These are phyloP conservation scores for Rhodotorula paludigena DNA, from an alignment of 768 basidiomycete genomes.

Conservation along the genomic window DNA sequence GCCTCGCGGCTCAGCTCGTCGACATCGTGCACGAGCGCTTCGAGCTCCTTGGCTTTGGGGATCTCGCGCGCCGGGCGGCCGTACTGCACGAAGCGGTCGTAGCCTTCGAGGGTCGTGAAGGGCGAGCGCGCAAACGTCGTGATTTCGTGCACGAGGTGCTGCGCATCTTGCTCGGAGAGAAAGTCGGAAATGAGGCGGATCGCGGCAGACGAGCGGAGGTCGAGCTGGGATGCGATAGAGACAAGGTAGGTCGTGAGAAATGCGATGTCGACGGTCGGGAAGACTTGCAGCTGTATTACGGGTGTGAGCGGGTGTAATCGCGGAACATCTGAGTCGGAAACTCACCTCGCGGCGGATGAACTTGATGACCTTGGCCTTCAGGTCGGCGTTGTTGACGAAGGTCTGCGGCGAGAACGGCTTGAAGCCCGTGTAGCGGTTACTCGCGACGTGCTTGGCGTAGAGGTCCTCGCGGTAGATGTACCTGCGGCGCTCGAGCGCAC, in stretches of 20 bases:
- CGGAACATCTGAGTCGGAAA: no score
- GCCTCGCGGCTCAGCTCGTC: neutral
- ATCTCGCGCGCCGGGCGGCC: slow-evolving; percentile 23
- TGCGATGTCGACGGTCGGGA: slow-evolving; percentile 40
- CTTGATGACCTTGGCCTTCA: slow-evolving; percentile 39
- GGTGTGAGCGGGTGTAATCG: neutral
- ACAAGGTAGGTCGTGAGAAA: slow-evolving; percentile 41
- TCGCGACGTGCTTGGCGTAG: slow-evolving; percentile 43
- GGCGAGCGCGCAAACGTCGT: slow-evolving; percentile 32
- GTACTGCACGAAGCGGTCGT: slow-evolving; percentile 36
- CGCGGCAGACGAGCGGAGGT: slow-evolving; percentile 39
- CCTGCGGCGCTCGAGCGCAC: slow-evolving; percentile 38
- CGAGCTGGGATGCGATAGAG: slow-evolving; percentile 42
- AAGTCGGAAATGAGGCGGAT: slow-evolving; percentile 42
- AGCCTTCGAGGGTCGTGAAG: slow-evolving; percentile 29
- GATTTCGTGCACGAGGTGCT: slow-evolving; percentile 41
- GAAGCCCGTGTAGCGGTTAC: slow-evolving; percentile 41
- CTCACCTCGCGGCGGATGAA: slow-evolving; percentile 41
- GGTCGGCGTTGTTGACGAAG: slow-evolving; percentile 21
- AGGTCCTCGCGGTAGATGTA: slow-evolving; percentile 40
- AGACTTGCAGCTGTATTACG: slow-evolving; percentile 33
- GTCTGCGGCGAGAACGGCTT: slow-evolving; percentile 28
- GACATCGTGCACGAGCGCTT: neutral
- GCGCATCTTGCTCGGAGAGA: slow-evolving; percentile 35
- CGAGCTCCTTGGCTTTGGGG: slow-evolving; percentile 3